These are phyloP conservation scores for Zalaria sp. DNA, from an alignment of 2,329 filamentous ascomycete genomes.

Conservation along the genomic window DNA sequence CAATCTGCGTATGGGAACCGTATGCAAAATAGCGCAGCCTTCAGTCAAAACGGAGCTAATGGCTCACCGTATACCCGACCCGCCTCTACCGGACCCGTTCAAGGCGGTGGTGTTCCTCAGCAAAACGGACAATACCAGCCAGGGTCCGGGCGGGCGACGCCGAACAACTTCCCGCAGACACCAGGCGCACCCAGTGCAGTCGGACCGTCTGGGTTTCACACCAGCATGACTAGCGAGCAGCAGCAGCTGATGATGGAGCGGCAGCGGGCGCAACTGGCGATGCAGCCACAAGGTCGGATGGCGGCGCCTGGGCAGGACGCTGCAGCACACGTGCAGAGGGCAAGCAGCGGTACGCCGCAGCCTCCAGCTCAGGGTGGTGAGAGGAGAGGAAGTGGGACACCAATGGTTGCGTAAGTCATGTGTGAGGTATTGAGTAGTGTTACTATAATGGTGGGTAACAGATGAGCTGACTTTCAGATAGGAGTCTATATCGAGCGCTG, in stretches of 20 bases:
- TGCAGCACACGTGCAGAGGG: not conserved
- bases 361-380: not conserved
- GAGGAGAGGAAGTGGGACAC: not conserved
- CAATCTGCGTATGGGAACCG: not conserved
- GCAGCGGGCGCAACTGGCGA: conserved; percentile 20
- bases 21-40: not conserved
- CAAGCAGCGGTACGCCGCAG: not conserved
- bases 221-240: conserved; percentile 17
- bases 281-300: conserved; percentile 12
- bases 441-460: too few relatives aligned
- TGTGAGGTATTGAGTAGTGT: not conserved
- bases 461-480: too few relatives aligned
- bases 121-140: conserved; percentile 8
- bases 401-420: not conserved
- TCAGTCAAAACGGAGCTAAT: not conserved
- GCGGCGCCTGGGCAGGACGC: conserved; percentile 5
- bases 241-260: conserved; percentile 22
- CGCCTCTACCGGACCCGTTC: conserved; percentile 6
- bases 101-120: not conserved
- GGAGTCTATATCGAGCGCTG: too few relatives aligned
- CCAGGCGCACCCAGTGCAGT: conserved; percentile 3
- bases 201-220: conserved; percentile 13
- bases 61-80: not conserved
- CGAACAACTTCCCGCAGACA: conserved; percentile 13
- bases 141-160: conserved; percentile 14